A percentile compares a stretch with the other conserved stretches of the same genome.
These are phyloP conservation scores for Misopates orontium DNA, from an alignment of 257 asterid species.

Conservation along the genomic window DNA sequence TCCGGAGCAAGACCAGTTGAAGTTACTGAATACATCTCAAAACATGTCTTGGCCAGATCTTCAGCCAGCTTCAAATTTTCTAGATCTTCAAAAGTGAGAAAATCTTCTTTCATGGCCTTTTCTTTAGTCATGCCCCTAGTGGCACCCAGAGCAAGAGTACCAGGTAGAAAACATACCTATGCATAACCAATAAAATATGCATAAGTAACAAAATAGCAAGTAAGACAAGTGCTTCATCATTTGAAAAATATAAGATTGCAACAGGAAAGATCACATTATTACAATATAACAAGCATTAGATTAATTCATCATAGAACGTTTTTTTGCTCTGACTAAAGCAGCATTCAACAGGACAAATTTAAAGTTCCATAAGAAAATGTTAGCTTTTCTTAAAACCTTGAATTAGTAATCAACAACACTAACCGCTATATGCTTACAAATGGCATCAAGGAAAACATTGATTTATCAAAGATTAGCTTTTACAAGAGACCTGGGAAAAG, in stretches of 20 bases:
- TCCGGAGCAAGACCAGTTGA: constrained; percentile 96
- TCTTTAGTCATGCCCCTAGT: constrained; percentile 77
- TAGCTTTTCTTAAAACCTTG: background rate
- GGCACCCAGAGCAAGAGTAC: constrained; percentile 96
- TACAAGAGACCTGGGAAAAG: constrained; percentile 4
- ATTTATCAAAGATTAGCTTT: constrained; percentile 8
- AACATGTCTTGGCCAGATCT: constrained; percentile 87
- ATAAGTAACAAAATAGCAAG: constrained; percentile 11
- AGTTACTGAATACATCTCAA: constrained; percentile 82
- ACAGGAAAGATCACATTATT: background rate
- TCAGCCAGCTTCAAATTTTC: constrained; percentile 93
- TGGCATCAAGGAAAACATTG: constrained; percentile 10
- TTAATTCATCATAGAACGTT: too few species aligned
- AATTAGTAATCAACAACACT: background rate
- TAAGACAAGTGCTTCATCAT: constrained; percentile 6
- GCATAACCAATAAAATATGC: constrained; percentile 17
- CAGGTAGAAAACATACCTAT: constrained; percentile 98
- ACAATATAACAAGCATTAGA: constrained; percentile 1
- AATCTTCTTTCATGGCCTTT: constrained; percentile 71
- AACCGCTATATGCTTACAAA: background rate
- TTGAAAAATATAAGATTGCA: constrained; percentile 1
- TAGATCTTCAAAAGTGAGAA: constrained; percentile 78
- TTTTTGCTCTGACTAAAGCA: constrained; percentile 15
- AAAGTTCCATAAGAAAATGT: background rate
- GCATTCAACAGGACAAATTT: constrained; percentile 13